Percentiles rank a stretch among this genome's conserved stretches.
Evolutionary conservation across 2,329 filamentous ascomycete genomes (phyloP).

Genomic region (Clonostachys rhizophaga): DNA sequence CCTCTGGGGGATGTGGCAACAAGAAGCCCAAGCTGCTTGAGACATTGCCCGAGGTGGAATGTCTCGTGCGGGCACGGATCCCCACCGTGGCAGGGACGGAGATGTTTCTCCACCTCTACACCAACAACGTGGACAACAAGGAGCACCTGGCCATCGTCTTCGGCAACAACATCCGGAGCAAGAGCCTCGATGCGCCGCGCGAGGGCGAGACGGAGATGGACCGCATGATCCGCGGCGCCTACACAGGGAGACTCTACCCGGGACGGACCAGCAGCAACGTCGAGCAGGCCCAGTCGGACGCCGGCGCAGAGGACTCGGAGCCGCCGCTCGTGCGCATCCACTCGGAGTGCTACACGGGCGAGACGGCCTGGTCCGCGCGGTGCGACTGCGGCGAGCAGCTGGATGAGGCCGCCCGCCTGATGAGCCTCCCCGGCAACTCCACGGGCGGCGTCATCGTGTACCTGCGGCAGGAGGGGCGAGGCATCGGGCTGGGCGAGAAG

Average conservation of each 20-base stretch:
- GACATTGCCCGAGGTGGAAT: constrained; percentile 79
- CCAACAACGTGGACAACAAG: constrained; percentile 89
- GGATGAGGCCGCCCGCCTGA: constrained; percentile 90
- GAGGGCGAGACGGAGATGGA: constrained; percentile 82
- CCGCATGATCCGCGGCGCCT: constrained; percentile 91
- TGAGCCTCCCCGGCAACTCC: constrained; percentile 64
- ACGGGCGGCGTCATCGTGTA: constrained; percentile 91
- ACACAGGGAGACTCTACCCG: constrained; percentile 81
- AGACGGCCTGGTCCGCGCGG: constrained; percentile 96
- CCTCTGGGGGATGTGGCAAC: constrained; percentile 53
- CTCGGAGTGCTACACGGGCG: constrained; percentile 96
- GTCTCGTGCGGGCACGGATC: constrained; percentile 90
- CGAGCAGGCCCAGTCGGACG: constrained; percentile 8
- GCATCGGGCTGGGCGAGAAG: constrained; percentile 92
- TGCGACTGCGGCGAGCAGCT: constrained; percentile 98
- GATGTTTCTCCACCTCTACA: constrained; percentile 96
- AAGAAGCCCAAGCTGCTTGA: constrained; percentile 70
- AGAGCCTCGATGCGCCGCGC: constrained; percentile 64
- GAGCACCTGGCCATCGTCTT: constrained; percentile 98
- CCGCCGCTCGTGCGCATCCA: constrained; percentile 85
- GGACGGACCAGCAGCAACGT: constrained; percentile 68
- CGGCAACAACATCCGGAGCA: constrained; percentile 74
- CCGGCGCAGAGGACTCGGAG: neutral
- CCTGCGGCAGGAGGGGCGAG: constrained; percentile 89
- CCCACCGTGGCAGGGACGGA: constrained; percentile 88